Percentiles rank a stretch among this genome's conserved stretches.
Evolutionary conservation across 177 flowering plant species (phyloP).

Genomic region (Telopea speciosissima): DNA sequence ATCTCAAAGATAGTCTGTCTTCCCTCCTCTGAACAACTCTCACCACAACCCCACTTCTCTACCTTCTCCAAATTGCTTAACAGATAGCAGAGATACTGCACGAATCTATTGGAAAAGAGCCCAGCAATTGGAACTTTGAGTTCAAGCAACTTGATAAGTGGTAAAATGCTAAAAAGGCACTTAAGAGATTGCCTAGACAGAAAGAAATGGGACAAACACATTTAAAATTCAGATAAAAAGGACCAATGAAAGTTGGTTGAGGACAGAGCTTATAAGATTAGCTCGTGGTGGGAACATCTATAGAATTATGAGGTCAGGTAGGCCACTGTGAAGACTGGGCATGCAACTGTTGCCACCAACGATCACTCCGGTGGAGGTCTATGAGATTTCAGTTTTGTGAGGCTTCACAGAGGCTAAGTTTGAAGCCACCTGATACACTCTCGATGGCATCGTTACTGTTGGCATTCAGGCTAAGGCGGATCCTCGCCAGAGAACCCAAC

Average conservation of each 20-base stretch:
- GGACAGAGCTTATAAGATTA: constrained; percentile 9
- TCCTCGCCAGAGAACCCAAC: too few relatives aligned
- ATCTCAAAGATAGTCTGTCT: too few relatives aligned
- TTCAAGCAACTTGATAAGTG: constrained; percentile 10
- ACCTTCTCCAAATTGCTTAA: too few relatives aligned
- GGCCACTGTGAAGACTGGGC: constrained; percentile 9
- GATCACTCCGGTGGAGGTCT: constrained; percentile 7
- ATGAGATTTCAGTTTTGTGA: too few relatives aligned
- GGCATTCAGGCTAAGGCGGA: too few relatives aligned
- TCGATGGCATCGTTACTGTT: too few relatives aligned
- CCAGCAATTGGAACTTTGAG: constrained; percentile 11
- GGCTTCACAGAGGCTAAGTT: too few relatives aligned
- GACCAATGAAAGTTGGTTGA: not conserved
- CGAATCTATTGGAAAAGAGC: constrained; percentile 10
- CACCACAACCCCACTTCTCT: not conserved
- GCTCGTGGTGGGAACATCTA: constrained; percentile 15
- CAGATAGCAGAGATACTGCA: constrained; percentile 10
- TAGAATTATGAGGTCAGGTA: not conserved
- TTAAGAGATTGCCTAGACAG: constrained; percentile 8
- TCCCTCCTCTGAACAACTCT: not conserved
- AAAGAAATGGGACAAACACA: not conserved
- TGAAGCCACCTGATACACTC: too few relatives aligned
- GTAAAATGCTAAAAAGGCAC: constrained; percentile 13
- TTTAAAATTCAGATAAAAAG: not conserved
- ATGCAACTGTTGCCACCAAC: constrained; percentile 21